phyloP scores from a whole-genome alignment of 2,329 filamentous ascomycete species.

The Dendrostoma leiphaemia region DNA sequence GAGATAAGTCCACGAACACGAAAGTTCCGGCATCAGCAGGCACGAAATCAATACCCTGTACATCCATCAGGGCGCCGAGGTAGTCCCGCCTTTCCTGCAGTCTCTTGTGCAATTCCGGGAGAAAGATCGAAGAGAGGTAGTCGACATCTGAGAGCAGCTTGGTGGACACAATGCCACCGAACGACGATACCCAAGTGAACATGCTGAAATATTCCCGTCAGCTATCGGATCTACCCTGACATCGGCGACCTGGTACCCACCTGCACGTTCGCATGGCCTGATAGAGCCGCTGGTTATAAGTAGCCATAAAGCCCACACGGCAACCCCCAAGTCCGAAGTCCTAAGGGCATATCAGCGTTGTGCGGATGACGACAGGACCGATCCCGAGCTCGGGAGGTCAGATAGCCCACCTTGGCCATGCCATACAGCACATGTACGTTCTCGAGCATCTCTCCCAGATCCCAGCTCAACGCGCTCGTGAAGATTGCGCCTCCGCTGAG shows the following conservation, averaged over 20 bases:
- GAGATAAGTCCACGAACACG: constrained; percentile 7
- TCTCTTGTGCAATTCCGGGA: constrained; percentile 7
- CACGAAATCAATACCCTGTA: background rate
- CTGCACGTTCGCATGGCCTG: constrained; percentile 16
- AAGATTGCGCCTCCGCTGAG: constrained; percentile 8
- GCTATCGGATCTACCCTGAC: no score
- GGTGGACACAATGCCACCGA: constrained; percentile 3
- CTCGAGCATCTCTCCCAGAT: constrained; percentile 6
- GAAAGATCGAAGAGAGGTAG: constrained; percentile 6
- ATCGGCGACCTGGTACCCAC: no score
- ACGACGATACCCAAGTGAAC: constrained; percentile 17
- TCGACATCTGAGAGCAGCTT: constrained; percentile 7
- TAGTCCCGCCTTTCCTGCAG: constrained; percentile 9
- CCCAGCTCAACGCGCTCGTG: constrained; percentile 11
- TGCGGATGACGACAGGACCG: no score
- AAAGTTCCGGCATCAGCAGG: constrained; percentile 11
- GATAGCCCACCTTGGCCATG: background rate
- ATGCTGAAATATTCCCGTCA: constrained; percentile 2
- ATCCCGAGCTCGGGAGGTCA: no score
- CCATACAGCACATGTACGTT: constrained; percentile 16
- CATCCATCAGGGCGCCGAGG: background rate
- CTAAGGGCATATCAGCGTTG: background rate
- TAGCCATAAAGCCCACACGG: constrained; percentile 13
- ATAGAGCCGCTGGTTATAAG: constrained; percentile 14
- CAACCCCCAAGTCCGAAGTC: constrained; percentile 15